Base-by-base conservation (phyloP, 305 asterid species). In the Petunia hybrid region DNA sequence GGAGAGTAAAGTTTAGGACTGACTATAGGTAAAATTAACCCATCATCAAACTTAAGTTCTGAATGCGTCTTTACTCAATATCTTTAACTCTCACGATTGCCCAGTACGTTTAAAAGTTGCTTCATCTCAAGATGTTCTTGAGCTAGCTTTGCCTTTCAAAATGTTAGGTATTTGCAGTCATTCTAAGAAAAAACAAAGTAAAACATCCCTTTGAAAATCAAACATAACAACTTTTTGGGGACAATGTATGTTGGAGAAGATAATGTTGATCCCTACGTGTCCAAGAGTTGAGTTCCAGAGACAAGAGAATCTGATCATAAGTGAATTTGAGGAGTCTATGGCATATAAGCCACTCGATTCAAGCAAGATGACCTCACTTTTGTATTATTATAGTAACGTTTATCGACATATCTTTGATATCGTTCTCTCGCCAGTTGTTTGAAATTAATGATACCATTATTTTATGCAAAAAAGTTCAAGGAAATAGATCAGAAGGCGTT, bases 341-440 rank as follows among this genome's bases (percentile, higher is more conserved):
- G 40, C 76, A 43, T 43, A 43, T 69, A 69, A 43, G 57, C 76
- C 76, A 69, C 76, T 43, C 40, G 38, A 69, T 43, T 8, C 8
- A 16, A 8, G 2, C 41, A 43, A 69, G 5, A 43, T 8, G 76
- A 22, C 40, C 0, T 46, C 77, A 71, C 12, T 10, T 8, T 70
- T 70, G 31, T 5, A 70, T 10, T 45, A 2, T 69, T 43, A 42
- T 41, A 69, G 2, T 12, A 70, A 9, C 9, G 43, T 46, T 48
- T 71, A 46, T 71, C 61, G 12, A 31, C 77, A 5, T 31, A 10
- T 71, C 77, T 31, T 46, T 46, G 10, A 71, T 22, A 62, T 62
- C 9, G 3, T n/a, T 35, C 42, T 35, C 12, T 62, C 68, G n/a
- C 68, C 14, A 31, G 77, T 71, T 46, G 77, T 46, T 46, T 6